Evolutionary conservation across 768 basidiomycete species (phyloP), one percentile per base, ranked within the genome.

Genomic region (Neoboletus magnificus): DNA sequence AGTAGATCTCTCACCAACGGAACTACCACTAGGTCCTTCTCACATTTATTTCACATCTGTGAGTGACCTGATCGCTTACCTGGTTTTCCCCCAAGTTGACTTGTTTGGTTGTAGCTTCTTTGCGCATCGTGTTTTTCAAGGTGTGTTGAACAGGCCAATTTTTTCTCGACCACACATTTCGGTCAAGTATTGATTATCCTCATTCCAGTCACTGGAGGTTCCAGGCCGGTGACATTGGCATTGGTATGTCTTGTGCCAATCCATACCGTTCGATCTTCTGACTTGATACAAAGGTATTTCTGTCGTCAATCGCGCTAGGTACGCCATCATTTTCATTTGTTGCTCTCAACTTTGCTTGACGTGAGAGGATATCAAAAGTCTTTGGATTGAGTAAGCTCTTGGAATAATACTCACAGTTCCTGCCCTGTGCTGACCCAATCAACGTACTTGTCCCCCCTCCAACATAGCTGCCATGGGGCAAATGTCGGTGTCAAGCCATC

Each of bases 371-470:
- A 27, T n/a, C 18, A 5, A 51, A 41, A 71, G 70, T 42, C 6
- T 71, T 67, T 53, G 71, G 70, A 15, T 51, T 67, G 36, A 57
- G 70, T 72, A 10, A 58, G 71, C 63, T 5, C 16, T 11, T n/a
- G 29, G 36, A 25, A 35, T 33, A 12, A 37, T 32, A 4, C 37
- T 16, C 22, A 32, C 22, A 27, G 23, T 1, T 7, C 29, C 16
- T 8, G 6, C 7, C 1, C 3, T 35, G 35, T 40, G 41, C 22
- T 57, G 29, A 68, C 16, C 23, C 5, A 23, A 45, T 27, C 8
- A 13, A 35, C 35, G 16, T 11, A 9, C 40, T 30, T 16, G 2
- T 10, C 12, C 11, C 12, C 30, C n/a, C 40, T 46, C n/a, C 16
- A 1, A 23, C 35, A 37, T 32, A 72, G 69, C 47, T 37, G 50